These are phyloP conservation scores for Trametes elegans DNA, from an alignment of 768 basidiomycete species.

Conservation along the genomic window DNA sequence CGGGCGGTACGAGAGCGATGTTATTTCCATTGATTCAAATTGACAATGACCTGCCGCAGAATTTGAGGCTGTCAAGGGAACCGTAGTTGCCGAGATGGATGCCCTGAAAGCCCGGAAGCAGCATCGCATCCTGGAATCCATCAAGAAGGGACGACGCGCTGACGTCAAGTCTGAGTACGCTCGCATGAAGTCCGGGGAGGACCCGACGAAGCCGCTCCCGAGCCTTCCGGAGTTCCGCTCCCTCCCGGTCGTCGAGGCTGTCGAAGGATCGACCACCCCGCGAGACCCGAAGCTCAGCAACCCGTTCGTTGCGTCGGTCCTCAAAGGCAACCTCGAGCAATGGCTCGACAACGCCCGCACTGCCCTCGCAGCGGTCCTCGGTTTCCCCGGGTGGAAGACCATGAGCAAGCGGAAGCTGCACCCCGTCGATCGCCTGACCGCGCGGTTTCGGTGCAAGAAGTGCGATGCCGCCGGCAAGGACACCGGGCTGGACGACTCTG, in stretches of 20 bases:
- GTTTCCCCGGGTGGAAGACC: constrained; percentile 50
- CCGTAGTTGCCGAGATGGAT: constrained; percentile 32
- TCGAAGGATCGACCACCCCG: constrained; percentile 28
- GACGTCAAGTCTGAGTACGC: constrained; percentile 41
- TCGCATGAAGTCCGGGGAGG: constrained; percentile 38
- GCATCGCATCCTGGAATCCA: constrained; percentile 24
- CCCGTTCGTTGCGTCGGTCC: constrained; percentile 36
- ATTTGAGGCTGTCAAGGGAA: constrained; percentile 22
- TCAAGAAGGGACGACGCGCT: constrained; percentile 28
- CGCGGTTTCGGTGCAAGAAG: constrained; percentile 54
- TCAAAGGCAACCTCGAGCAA: constrained; percentile 42
- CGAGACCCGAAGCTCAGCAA: constrained; percentile 24
- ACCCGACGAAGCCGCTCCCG: constrained; percentile 36
- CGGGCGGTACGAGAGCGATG: constrained; percentile 34
- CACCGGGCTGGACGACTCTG: constrained; percentile 47
- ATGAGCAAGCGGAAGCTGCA: constrained; percentile 46
- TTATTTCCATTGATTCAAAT: neutral
- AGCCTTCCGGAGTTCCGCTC: constrained; percentile 46
- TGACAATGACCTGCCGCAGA: constrained; percentile 27
- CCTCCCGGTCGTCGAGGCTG: constrained; percentile 43
- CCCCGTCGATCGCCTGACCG: constrained; percentile 57
- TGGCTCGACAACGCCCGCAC: constrained; percentile 49
- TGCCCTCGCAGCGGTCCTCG: constrained; percentile 46
- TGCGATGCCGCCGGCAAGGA: constrained; percentile 43
- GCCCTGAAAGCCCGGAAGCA: constrained; percentile 25